Conservation (phyloP, 495 filamentous ascomycete genomes). For the Talaromyces adpressus region DNA sequence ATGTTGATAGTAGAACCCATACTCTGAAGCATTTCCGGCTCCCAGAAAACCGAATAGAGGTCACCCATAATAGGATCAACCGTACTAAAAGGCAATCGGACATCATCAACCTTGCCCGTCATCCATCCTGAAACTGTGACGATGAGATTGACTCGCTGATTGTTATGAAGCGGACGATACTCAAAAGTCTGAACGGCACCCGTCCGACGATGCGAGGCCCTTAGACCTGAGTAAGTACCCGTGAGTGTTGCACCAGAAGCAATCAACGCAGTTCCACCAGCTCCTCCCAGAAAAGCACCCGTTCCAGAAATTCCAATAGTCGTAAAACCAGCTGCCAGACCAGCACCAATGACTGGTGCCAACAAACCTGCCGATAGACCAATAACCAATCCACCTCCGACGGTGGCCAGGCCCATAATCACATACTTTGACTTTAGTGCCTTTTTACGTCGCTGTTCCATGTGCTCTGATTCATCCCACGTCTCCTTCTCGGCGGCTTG, state of each 20-base stretch:
- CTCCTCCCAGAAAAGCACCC: constrained; percentile 79
- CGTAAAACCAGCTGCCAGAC: constrained; percentile 89
- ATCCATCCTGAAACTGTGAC: constrained; percentile 97
- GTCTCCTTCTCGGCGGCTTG: constrained; percentile 86
- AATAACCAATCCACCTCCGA: constrained; percentile 92
- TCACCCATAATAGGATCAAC: constrained; percentile 98
- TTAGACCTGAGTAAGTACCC: constrained; percentile 76
- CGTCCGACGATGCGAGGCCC: constrained; percentile 76
- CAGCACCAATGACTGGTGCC: constrained; percentile 90
- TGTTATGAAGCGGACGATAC: constrained; percentile 93
- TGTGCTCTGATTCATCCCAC: constrained; percentile 94
- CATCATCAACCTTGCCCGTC: constrained; percentile 95
- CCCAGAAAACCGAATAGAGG: constrained; percentile 95
- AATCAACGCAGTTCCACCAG: constrained; percentile 88
- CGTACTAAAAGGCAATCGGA: constrained; percentile 89
- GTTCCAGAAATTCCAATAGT: constrained; percentile 92
- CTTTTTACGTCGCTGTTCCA: constrained; percentile 76
- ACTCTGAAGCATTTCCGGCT: constrained; percentile 93
- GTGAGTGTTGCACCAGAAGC: constrained; percentile 83
- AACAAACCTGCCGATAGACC: constrained; percentile 87
- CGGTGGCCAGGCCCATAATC: constrained; percentile 95
- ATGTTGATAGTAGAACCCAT: constrained; percentile 99
- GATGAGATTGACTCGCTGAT: constrained; percentile 93
- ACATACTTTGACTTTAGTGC: constrained; percentile 76
- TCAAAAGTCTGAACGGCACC: constrained; percentile 95